Conservation (phyloP, 257 asterid species). For the Solanum medicagineum region DNA sequence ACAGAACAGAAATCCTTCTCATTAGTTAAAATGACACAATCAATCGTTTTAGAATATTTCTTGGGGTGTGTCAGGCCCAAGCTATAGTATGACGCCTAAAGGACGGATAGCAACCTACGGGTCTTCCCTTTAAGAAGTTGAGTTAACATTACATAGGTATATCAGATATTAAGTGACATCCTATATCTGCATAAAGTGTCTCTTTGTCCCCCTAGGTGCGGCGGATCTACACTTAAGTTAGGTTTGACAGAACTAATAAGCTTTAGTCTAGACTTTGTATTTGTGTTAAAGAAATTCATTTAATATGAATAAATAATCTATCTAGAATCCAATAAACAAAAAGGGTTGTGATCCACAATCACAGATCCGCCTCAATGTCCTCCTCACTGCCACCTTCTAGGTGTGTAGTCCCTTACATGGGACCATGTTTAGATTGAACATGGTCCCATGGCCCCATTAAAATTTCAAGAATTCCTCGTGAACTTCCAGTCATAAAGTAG, state of each 20-base stretch:
- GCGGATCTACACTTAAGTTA: background rate
- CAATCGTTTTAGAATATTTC: background rate
- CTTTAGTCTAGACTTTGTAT: background rate
- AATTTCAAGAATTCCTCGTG: background rate
- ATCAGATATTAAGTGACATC: background rate
- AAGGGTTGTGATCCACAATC: background rate
- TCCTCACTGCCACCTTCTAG: background rate
- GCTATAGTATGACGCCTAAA: background rate
- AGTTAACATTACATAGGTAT: background rate
- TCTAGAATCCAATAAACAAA: background rate
- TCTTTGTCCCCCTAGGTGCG: background rate
- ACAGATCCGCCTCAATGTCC: background rate
- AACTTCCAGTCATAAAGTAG: background rate
- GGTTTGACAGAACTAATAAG: background rate
- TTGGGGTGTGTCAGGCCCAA: background rate
- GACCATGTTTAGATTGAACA: background rate
- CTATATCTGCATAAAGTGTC: background rate
- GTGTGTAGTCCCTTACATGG: background rate
- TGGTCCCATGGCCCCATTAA: too few species aligned
- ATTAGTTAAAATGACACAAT: background rate
- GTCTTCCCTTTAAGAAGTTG: background rate
- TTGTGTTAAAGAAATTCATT: background rate
- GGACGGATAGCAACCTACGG: background rate
- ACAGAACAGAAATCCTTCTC: background rate
- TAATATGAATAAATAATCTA: background rate